phyloP scores from a whole-genome alignment of 2,329 filamentous ascomycete species.

The Clathrospora elynae region DNA sequence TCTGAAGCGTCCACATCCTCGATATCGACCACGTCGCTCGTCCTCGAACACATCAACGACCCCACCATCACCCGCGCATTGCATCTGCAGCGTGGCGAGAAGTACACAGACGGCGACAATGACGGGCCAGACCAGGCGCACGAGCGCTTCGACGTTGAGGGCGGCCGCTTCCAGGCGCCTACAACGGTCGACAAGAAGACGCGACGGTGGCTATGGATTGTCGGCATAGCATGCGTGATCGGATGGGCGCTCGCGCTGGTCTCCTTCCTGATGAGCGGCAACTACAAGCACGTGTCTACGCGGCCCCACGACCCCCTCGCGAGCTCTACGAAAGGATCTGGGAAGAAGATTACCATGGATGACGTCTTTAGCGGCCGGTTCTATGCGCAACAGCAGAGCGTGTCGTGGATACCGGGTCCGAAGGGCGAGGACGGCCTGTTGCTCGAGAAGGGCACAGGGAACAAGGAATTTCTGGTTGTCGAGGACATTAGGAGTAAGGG shows the following conservation, averaged over 20 bases:
- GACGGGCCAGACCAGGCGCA: slow-evolving; percentile 55
- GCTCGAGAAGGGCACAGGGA: slow-evolving; percentile 69
- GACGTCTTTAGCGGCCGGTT: slow-evolving; percentile 71
- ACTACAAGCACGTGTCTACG: slow-evolving; percentile 68
- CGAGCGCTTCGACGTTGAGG: slow-evolving; percentile 56
- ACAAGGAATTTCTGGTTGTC: slow-evolving; percentile 76
- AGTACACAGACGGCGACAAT: slow-evolving; percentile 50
- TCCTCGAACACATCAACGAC: slow-evolving; percentile 77
- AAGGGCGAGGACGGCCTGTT: slow-evolving; percentile 82
- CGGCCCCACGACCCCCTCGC: slow-evolving; percentile 72
- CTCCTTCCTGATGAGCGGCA: slow-evolving; percentile 67
- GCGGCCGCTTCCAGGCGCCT: slow-evolving; percentile 51
- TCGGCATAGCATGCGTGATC: slow-evolving; percentile 64
- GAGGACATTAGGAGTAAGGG: slow-evolving; percentile 74
- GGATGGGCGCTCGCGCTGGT: slow-evolving; percentile 72
- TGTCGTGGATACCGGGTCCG: slow-evolving; percentile 77
- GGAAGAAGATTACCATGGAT: slow-evolving; percentile 74
- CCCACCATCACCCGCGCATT: slow-evolving; percentile 45
- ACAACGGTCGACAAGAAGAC: slow-evolving; percentile 69
- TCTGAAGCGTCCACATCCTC: slow-evolving; percentile 67
- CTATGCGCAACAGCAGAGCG: slow-evolving; percentile 65
- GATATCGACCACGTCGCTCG: slow-evolving; percentile 80
- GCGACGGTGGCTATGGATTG: slow-evolving; percentile 66
- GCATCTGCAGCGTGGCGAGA: slow-evolving; percentile 38
- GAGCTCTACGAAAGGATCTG: slow-evolving; percentile 64